Conservation (phyloP, 2,329 filamentous ascomycete genomes). For the Cordyceps tenuipes region DNA sequence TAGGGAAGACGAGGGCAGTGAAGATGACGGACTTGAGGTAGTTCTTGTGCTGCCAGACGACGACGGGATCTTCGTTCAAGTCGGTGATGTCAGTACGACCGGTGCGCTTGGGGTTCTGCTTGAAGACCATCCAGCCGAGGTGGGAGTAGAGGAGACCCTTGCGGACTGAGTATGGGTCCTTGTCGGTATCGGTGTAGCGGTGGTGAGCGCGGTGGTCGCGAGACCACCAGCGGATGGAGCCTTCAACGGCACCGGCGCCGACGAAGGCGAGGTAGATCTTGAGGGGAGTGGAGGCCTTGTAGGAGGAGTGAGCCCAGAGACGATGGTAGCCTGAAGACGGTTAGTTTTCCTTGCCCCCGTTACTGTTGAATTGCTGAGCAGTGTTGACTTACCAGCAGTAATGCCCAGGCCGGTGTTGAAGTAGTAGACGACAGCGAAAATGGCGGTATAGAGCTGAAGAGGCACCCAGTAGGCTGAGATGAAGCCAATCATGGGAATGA, state of each 20-base stretch:
- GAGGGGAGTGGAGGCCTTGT: slow-evolving; percentile 67
- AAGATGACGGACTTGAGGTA: slow-evolving; percentile 71
- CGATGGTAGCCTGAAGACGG: slow-evolving; percentile 42
- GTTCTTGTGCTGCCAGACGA: slow-evolving; percentile 81
- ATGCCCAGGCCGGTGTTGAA: slow-evolving; percentile 77
- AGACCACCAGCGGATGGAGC: slow-evolving; percentile 84
- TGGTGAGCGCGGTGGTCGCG: slow-evolving; percentile 82
- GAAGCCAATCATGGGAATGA: slow-evolving; percentile 66
- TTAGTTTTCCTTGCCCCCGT: neutral
- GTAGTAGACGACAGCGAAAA: slow-evolving; percentile 72
- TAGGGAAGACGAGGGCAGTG: slow-evolving; percentile 72
- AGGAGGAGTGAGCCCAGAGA: slow-evolving; percentile 80
- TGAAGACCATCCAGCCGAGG: slow-evolving; percentile 87
- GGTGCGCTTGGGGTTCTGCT: slow-evolving; percentile 84
- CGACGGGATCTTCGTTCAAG: slow-evolving; percentile 75
- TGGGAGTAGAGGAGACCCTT: slow-evolving; percentile 75
- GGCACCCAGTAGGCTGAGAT: slow-evolving; percentile 73
- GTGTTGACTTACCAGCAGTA: slow-evolving; percentile 54
- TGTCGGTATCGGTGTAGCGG: slow-evolving; percentile 86
- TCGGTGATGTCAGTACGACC: slow-evolving; percentile 84
- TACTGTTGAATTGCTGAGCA: too few species aligned
- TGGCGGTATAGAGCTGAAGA: slow-evolving; percentile 58
- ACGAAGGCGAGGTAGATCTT: slow-evolving; percentile 76
- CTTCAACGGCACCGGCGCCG: slow-evolving; percentile 75
- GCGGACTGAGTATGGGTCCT: slow-evolving; percentile 84